phyloP scores from a whole-genome alignment of 208 protist species.

The Acanthamoeba castellanii region DNA sequence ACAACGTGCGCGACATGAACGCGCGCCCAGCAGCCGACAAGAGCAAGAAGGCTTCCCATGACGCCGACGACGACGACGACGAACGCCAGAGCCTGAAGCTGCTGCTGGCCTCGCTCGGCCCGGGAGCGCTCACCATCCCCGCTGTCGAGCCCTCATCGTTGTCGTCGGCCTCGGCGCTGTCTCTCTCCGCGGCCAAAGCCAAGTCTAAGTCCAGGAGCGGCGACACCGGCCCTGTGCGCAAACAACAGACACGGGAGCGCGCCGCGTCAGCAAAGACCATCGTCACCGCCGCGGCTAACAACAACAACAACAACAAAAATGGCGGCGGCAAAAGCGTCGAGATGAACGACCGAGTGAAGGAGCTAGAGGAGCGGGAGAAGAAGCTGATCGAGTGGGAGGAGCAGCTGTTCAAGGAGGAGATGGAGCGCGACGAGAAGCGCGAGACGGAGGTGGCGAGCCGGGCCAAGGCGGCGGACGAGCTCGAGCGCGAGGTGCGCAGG shows the following conservation, averaged over 20 bases:
- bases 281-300: background rate
- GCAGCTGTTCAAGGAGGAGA: constrained; percentile 45
- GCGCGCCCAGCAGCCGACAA: background rate
- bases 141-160: background rate
- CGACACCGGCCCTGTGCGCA: background rate
- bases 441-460: background rate
- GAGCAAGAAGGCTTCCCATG: background rate
- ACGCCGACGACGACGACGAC: background rate
- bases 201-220: background rate
- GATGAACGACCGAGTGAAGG: background rate
- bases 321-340: background rate
- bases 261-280: too few relatives aligned
- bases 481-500: background rate
- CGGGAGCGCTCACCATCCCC: background rate
- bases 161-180: background rate
- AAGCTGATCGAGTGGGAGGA: constrained; percentile 50
- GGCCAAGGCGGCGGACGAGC: background rate
- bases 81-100: background rate
- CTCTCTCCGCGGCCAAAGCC: background rate
- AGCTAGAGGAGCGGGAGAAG: constrained; percentile 9
- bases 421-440: background rate
- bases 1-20: background rate
- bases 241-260: background rate
- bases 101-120: background rate
- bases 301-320: background rate